A percentile compares a stretch with the other conserved stretches of the same genome.
Evolutionary conservation across 2,329 filamentous ascomycete genomes (phyloP).

Genomic region (Aaosphaeria pasadenensis): DNA sequence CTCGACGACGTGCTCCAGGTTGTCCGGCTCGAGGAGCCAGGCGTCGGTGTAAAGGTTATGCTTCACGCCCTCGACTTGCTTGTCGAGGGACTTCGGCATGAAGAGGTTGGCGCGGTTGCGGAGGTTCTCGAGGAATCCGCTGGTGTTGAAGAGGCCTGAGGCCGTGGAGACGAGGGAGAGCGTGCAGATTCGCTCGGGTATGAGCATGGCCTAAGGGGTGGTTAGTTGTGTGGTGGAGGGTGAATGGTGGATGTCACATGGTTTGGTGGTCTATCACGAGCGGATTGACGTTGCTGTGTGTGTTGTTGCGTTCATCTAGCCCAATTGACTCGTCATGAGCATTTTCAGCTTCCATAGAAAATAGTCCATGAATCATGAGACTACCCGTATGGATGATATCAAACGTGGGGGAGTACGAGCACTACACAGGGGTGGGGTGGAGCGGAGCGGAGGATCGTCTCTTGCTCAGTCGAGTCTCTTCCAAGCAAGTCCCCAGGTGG

Average conservation of each 20-base stretch:
- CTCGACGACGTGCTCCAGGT: conserved; percentile 37
- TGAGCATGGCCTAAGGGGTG: neutral
- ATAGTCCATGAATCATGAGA: too few relatives aligned
- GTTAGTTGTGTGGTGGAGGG: too few relatives aligned
- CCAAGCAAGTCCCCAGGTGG: conserved; percentile 19
- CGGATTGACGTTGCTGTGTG: too few relatives aligned
- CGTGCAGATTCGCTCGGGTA: conserved; percentile 47
- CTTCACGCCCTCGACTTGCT: conserved; percentile 63
- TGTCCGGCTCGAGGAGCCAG: conserved; percentile 64
- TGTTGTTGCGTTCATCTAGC: too few relatives aligned
- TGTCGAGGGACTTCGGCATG: conserved; percentile 69
- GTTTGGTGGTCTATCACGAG: too few relatives aligned
- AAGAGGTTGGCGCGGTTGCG: conserved; percentile 55
- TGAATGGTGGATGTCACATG: too few relatives aligned
- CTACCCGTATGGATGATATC: too few relatives aligned
- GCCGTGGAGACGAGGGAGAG: conserved; percentile 51
- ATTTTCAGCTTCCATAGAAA: too few relatives aligned
- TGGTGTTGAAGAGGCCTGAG: conserved; percentile 46
- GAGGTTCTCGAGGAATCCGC: conserved; percentile 61
- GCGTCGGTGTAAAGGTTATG: conserved; percentile 61
- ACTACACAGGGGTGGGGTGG: conserved; percentile 7
- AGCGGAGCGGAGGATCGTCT: conserved; percentile 16
- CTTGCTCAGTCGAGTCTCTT: neutral
- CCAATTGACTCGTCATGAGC: too few relatives aligned
- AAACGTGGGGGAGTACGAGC: too few relatives aligned